Evolutionary conservation across 148 eudicot species (phyloP).

Genomic region (Vaccinium corymbosum): DNA sequence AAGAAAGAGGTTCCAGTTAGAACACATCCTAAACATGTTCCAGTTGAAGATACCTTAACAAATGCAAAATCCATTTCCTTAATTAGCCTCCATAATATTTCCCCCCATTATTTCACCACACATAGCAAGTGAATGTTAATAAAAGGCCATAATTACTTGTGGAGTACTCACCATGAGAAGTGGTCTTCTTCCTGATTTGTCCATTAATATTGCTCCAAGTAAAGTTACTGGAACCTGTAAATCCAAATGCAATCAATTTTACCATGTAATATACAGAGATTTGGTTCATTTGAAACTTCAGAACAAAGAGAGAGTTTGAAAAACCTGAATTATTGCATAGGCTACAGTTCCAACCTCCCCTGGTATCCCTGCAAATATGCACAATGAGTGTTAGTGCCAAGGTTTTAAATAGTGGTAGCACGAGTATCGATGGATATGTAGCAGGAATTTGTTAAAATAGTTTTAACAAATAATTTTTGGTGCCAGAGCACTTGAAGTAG

Average conservation of each 20-base stretch:
- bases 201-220: slow-evolving; percentile 61
- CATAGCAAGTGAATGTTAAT: background rate
- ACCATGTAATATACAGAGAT: background rate
- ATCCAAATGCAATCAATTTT: background rate
- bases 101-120: background rate
- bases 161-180: slow-evolving; percentile 51
- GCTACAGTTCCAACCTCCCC: slow-evolving; percentile 58
- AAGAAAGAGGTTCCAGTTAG: slow-evolving; percentile 59
- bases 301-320: background rate
- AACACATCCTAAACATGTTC: slow-evolving; percentile 71
- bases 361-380: slow-evolving; percentile 44
- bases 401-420: too few species aligned
- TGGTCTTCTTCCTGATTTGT: slow-evolving; percentile 74
- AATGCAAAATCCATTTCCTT: background rate
- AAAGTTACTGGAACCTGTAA: slow-evolving; percentile 60
- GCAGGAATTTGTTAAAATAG: too few species aligned
- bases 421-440: too few species aligned
- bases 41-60: slow-evolving; percentile 63
- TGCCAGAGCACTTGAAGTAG: too few species aligned
- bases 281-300: background rate
- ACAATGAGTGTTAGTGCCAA: background rate
- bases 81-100: background rate
- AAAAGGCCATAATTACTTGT: background rate
- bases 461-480: too few species aligned
- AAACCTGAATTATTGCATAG: slow-evolving; percentile 54